Base-by-base conservation (phyloP, 73 alveolate genomes). In the Paramecium primaurelia region DNA sequence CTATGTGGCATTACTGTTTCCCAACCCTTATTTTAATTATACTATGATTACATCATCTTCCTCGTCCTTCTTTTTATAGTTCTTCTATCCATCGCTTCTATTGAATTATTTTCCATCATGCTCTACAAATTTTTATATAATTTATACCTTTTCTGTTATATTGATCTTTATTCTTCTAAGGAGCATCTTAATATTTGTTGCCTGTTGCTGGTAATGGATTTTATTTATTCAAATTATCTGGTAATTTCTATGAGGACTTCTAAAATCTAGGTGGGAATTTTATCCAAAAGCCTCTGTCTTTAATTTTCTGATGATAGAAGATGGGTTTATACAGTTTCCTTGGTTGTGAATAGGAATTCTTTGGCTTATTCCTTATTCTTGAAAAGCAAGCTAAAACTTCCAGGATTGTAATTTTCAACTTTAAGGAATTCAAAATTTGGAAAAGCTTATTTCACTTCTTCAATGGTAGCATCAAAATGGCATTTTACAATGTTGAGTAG, bases 241-340 rank as follows among this genome's bases (percentile, higher is more conserved):
- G 18, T 14, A 40, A 22, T 37, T 75, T 75, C 32, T 68, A 68
- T 12, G 64, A 34, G 20, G 88, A 75, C 59, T 75, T 75, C 36
- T 75, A 75, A n/a, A 37, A 40, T 10, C 60, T 34, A 26, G 49
- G 58, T 75, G 88, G 88, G 68, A 75, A 75, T 37, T 75, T 75
- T 1, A 75, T 75, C 88, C 88, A 75, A 75, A 75, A 75, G 34
- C 88, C 88, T 37, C 88, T 75, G 49, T 75, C 88, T 18, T 75
- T 75, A 40, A 75, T 75, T 75, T 37, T 75, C 59, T 68, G 49
- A 68, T 68, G 22, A 34, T 30, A 36, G 49, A 9, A 68, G 28
- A 68, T 68, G 26, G 22, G 22, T 32, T 32, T 14, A 25, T 64
- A 68, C 85, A 30, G 58, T 37, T 22, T 75, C 88, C 26, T 75